Percentiles rank a stretch among this genome's conserved stretches.
Conservation (phyloP, 2,329 filamentous ascomycete genomes). For the Fusarium anthophilum region DNA sequence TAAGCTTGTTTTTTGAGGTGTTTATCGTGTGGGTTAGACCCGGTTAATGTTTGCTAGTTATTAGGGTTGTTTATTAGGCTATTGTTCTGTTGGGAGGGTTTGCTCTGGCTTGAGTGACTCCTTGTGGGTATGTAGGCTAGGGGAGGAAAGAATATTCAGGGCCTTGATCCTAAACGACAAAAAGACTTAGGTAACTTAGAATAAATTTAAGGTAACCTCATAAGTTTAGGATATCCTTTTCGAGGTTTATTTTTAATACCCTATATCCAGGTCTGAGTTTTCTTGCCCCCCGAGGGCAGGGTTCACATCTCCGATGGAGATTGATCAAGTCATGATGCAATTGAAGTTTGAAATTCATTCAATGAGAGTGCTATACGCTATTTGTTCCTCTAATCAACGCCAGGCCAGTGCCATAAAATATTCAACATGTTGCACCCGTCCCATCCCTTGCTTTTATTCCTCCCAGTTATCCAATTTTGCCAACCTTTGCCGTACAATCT, state of each 20-base stretch:
- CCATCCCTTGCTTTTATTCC: not conserved
- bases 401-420: not conserved
- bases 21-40: not conserved
- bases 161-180: too few species aligned
- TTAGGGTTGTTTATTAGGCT: not conserved
- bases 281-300: too few species aligned
- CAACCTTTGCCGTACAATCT: not conserved
- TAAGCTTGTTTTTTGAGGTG: constrained; percentile 25
- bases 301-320: accelerated
- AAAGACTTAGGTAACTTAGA: too few species aligned
- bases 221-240: too few species aligned
- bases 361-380: not conserved
- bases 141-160: too few species aligned
- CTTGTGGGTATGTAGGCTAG: too few species aligned
- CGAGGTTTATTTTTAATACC: too few species aligned
- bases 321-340: not conserved
- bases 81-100: accelerated
- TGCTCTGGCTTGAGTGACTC: too few species aligned
- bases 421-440: not conserved
- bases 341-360: not conserved
- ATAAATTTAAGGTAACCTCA: too few species aligned
- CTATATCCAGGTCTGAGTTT: too few species aligned
- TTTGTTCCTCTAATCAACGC: not conserved
- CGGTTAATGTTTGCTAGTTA: not conserved
- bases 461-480: not conserved